A percentile compares a stretch with the other conserved stretches of the same genome.
phyloP scores from a whole-genome alignment of 768 basidiomycete species.

The Tricholoma bakamatsutake region DNA sequence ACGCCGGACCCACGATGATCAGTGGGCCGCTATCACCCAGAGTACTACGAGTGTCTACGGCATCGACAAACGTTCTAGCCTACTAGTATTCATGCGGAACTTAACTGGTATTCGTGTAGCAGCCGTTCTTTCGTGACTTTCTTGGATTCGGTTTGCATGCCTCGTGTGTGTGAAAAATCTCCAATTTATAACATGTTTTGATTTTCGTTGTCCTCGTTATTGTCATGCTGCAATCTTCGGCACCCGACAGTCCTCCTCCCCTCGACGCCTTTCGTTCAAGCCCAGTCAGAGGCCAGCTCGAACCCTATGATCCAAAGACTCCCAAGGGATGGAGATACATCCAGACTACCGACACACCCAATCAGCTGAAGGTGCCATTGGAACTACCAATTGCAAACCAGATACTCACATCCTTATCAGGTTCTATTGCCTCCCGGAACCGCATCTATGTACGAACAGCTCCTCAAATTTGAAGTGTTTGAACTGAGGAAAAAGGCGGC shows the following conservation, averaged over 20 bases:
- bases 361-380: slow-evolving; percentile 59
- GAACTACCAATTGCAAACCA: slow-evolving; percentile 1
- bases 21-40: neutral
- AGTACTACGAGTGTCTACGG: slow-evolving; percentile 1
- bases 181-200: slow-evolving; percentile 6
- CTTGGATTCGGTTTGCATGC: neutral
- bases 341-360: slow-evolving; percentile 70
- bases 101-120: neutral
- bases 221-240: slow-evolving; percentile 12
- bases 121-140: neutral
- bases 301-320: slow-evolving; percentile 54
- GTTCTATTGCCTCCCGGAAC: slow-evolving; percentile 66
- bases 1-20: neutral
- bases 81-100: neutral
- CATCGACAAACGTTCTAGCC: neutral
- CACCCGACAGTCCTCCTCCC: slow-evolving; percentile 14
- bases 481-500: slow-evolving; percentile 54
- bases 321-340: slow-evolving; percentile 63
- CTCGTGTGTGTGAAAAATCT: slow-evolving; percentile 10
- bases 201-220: slow-evolving; percentile 5
- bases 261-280: slow-evolving; percentile 56
- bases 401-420: slow-evolving; percentile 26
- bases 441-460: slow-evolving; percentile 57
- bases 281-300: slow-evolving; percentile 71
- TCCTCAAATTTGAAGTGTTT: slow-evolving; percentile 53